Conservation (phyloP, 352 stramenopile genomes). For the Phytophthora agathidicida region DNA sequence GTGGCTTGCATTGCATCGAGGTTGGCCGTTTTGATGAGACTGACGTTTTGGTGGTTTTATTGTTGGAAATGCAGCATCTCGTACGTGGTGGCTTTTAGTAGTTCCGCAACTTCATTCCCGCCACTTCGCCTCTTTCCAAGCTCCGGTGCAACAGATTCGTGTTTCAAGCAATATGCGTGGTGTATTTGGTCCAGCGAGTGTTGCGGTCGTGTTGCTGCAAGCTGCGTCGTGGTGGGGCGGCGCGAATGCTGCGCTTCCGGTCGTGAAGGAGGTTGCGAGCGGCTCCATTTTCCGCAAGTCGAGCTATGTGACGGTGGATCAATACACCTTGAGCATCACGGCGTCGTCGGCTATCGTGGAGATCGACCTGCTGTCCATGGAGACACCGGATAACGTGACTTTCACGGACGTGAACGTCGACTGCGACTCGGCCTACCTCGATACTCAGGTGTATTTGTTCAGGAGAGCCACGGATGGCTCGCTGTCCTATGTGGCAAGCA, state of each 20-base stretch:
- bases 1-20: background rate
- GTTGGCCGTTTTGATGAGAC: background rate
- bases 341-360: conserved; percentile 52
- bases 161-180: conserved; percentile 18
- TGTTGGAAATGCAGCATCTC: conserved; percentile 8
- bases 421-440: conserved; percentile 78
- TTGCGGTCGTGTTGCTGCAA: conserved; percentile 21
- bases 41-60: conserved; percentile 10
- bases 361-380: conserved; percentile 72
- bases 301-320: conserved; percentile 60
- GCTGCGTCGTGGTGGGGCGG: conserved; percentile 5
- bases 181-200: conserved; percentile 13
- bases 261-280: conserved; percentile 52
- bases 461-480: conserved; percentile 26
- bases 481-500: conserved; percentile 50
- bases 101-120: too few relatives aligned
- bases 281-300: conserved; percentile 63
- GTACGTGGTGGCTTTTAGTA: too few relatives aligned
- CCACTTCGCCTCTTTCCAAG: conserved; percentile 6
- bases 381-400: conserved; percentile 46
- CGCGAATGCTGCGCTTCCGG: conserved; percentile 22
- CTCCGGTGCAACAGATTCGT: background rate
- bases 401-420: conserved; percentile 67
- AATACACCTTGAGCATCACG: conserved; percentile 58
- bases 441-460: conserved; percentile 68